Percentiles rank a stretch among this genome's conserved stretches.
Conservation (phyloP, 805 yeast species). For the Cyberlindnera bimundalis region DNA sequence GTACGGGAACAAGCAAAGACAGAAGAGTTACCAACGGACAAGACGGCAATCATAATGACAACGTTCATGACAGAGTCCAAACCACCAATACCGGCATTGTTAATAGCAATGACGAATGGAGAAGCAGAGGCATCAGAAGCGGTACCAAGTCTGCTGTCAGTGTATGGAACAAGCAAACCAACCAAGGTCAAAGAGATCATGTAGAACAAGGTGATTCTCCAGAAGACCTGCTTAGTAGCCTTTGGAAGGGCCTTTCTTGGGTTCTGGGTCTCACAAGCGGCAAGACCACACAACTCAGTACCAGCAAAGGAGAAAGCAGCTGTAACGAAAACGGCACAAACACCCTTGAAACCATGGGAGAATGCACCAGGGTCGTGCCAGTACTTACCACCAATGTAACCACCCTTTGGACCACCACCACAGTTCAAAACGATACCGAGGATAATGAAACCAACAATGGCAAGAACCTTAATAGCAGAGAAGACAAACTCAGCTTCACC, state of each 20-base stretch:
- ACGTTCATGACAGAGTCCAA: constrained; percentile 61
- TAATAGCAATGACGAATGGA: constrained; percentile 62
- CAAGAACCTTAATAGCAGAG: constrained; percentile 66
- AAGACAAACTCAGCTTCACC: constrained; percentile 53
- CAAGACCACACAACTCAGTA: constrained; percentile 55
- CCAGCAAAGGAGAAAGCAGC: constrained; percentile 68
- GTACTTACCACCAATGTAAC: constrained; percentile 40
- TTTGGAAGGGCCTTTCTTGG: constrained; percentile 58
- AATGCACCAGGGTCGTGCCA: constrained; percentile 62
- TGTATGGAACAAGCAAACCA: constrained; percentile 57
- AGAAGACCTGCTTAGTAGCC: constrained; percentile 47
- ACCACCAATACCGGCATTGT: constrained; percentile 55
- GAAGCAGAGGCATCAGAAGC: constrained; percentile 62
- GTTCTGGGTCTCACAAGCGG: constrained; percentile 51
- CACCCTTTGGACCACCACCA: constrained; percentile 55
- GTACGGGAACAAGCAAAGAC: constrained; percentile 55
- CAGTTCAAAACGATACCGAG: constrained; percentile 52
- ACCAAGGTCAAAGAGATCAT: constrained; percentile 52
- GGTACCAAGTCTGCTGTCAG: constrained; percentile 49
- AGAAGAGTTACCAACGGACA: constrained; percentile 45
- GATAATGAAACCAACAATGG: constrained; percentile 56
- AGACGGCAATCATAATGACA: constrained; percentile 56
- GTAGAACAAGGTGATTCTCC: constrained; percentile 60
- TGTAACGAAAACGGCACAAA: constrained; percentile 54
- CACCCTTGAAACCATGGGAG: constrained; percentile 47